A percentile compares a stretch with the other conserved stretches of the same genome.
Conservation (phyloP, 148 eudicot species). For the Vaccinium macrocarpon region DNA sequence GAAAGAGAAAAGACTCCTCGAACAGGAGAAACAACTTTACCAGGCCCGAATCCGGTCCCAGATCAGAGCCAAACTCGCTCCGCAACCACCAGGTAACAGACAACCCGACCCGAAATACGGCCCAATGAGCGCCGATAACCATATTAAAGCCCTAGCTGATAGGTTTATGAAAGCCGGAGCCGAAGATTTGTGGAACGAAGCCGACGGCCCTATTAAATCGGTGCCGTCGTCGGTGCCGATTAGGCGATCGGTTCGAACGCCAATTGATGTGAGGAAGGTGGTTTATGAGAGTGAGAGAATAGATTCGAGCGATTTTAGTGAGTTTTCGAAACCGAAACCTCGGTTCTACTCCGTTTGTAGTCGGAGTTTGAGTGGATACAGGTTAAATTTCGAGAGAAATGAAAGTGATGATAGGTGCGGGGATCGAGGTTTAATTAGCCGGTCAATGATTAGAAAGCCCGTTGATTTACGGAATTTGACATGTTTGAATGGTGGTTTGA, state of each 20-base stretch:
- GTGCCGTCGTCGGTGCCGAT: conserved; percentile 8
- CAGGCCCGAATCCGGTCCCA: conserved; percentile 80
- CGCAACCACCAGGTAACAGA: background rate
- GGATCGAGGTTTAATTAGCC: conserved; percentile 15
- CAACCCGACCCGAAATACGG: conserved; percentile 21
- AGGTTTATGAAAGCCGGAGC: conserved; percentile 81
- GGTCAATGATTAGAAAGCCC: background rate
- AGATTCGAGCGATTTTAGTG: conserved; percentile 16
- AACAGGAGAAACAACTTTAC: conserved; percentile 78
- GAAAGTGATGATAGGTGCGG: conserved; percentile 41
- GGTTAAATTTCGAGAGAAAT: conserved; percentile 27
- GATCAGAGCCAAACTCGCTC: conserved; percentile 49
- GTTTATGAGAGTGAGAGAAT: conserved; percentile 10
- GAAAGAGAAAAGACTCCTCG: conserved; percentile 70
- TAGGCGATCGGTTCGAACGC: conserved; percentile 17
- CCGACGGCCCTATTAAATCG: conserved; percentile 60
- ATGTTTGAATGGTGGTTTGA: background rate
- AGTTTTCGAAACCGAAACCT: conserved; percentile 29
- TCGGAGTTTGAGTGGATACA: conserved; percentile 21
- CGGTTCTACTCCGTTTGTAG: conserved; percentile 42
- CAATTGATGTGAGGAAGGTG: conserved; percentile 43
- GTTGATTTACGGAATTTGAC: background rate
- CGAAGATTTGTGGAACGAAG: conserved; percentile 84
- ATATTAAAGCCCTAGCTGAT: conserved; percentile 76
- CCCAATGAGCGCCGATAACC: conserved; percentile 63